These are phyloP conservation scores for Lachnellula arida DNA, from an alignment of 2,329 filamentous ascomycete species.

Conservation along the genomic window DNA sequence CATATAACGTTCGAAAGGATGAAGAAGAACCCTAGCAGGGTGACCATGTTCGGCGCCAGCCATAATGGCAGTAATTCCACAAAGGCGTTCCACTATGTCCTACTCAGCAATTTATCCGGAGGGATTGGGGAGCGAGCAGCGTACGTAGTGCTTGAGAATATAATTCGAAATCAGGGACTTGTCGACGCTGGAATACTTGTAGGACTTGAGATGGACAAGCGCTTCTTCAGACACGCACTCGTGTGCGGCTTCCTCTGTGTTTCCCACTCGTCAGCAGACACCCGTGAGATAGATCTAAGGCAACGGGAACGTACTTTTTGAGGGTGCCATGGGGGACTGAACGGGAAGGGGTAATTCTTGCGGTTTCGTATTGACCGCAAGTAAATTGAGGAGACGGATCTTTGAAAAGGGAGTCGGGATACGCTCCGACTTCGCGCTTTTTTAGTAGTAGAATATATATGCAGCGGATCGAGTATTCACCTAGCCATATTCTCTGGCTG, in stretches of 20 bases:
- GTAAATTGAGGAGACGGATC: conserved; percentile 25
- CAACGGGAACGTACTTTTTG: conserved; percentile 31
- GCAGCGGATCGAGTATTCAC: conserved; percentile 5
- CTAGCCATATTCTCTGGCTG: conserved; percentile 12
- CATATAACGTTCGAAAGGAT: conserved; percentile 76
- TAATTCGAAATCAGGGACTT: conserved; percentile 92
- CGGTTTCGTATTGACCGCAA: conserved; percentile 25
- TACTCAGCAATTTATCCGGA: conserved; percentile 18
- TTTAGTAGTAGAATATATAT: conserved; percentile 2
- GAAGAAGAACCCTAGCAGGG: conserved; percentile 89
- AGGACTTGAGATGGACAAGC: conserved; percentile 83
- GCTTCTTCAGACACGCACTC: conserved; percentile 85
- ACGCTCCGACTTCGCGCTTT: conserved; percentile 26
- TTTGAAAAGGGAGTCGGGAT: conserved; percentile 23
- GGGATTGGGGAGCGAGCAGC: conserved; percentile 32
- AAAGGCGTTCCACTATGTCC: conserved; percentile 84
- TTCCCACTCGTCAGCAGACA: conserved; percentile 2
- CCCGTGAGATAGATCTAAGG: not conserved
- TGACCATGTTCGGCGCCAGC: conserved; percentile 98
- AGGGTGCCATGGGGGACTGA: conserved; percentile 35
- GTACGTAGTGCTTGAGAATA: conserved; percentile 91
- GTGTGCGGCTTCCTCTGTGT: conserved; percentile 50
- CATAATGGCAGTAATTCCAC: conserved; percentile 90
- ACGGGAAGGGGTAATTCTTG: conserved; percentile 27
- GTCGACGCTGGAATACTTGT: conserved; percentile 97